Evolutionary conservation across 108 stramenopile genomes (phyloP), one percentile per base, ranked within the genome.

Genomic region (Nannochloropsis gaditana): DNA sequence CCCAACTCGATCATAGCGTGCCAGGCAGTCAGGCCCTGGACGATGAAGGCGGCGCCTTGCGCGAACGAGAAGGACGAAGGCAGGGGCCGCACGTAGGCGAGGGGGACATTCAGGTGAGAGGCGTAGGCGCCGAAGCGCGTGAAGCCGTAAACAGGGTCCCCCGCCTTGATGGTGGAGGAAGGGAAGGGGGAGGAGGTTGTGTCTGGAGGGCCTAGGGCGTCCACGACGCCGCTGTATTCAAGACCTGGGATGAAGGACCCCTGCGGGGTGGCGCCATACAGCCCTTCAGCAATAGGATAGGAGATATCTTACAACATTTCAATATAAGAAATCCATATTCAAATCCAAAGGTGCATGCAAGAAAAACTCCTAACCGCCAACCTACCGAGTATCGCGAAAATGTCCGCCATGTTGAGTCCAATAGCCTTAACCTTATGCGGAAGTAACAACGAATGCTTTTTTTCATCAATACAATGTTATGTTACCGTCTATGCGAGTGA

Each of bases 101-200:
- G 73, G 9, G 43, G 43, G 44, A 83, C 83, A 9, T 73, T 83
- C 6, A 83, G 5, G 21, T 79, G 83, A 44, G 59, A 73, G 5
- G 83, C 21, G 83, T 83, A 83, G 59, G 83, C 83, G 5, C 83
- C 83, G 21, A 83, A 83, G 21, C 45, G 73, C 21, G 83, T 83
- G 73, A 83, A 83, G 21, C 83, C 83, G 21, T 73, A 83, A 11
- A 83, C 83, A 3, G 43, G 59, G 73, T 83, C 83, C n/a, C 83
- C 83, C 44, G 31, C 43, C 21, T 82, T 4, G 19, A 82, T n/a
- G 43, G 44, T 45, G 19, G 59, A 73, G 59, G 8, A 73, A 73
- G 59, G n/a, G 59, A n/a, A n/a, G 59, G 59, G 15, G 47, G 47
- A 50, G 47, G 47, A 73, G 4, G 59, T n/a, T 15, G 59, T 15